Percentiles rank a stretch among this genome's conserved stretches.
These are phyloP conservation scores for Euryodendron excelsum DNA, from an alignment of 148 eudicot genomes.

Conservation along the genomic window DNA sequence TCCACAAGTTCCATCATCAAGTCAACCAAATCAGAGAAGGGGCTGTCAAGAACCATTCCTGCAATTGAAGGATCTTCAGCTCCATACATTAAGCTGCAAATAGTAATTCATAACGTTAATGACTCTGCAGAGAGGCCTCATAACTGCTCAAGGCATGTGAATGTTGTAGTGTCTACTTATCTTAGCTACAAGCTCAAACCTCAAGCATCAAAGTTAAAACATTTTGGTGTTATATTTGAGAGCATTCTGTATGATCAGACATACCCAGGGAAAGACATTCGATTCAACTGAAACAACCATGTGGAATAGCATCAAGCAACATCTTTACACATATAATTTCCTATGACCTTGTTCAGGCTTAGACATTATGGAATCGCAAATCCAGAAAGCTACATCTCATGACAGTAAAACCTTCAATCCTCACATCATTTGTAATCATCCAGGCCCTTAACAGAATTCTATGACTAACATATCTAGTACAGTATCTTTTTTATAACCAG, in stretches of 20 bases:
- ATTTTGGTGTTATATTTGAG: background rate
- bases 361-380: too few relatives aligned
- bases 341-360: background rate
- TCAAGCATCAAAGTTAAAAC: background rate
- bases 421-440: background rate
- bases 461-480: background rate
- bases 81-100: slow-evolving; percentile 91
- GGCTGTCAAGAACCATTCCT: slow-evolving; percentile 99
- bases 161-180: background rate
- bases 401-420: background rate
- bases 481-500: background rate
- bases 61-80: slow-evolving; percentile 99
- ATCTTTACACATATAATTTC: background rate
- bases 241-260: background rate
- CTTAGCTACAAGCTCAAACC: background rate
- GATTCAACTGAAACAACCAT: slow-evolving; percentile 1
- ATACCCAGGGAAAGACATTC: slow-evolving; percentile 6
- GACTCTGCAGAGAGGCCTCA: background rate
- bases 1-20: slow-evolving; percentile 99
- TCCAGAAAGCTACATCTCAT: too few relatives aligned
- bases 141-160: background rate
- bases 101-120: slow-evolving; percentile 14
- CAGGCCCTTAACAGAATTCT: background rate
- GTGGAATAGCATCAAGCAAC: background rate
- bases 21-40: slow-evolving; percentile 93